These are phyloP conservation scores for Ormosia emarginata DNA, from an alignment of 306 rosid species.

Conservation along the genomic window DNA sequence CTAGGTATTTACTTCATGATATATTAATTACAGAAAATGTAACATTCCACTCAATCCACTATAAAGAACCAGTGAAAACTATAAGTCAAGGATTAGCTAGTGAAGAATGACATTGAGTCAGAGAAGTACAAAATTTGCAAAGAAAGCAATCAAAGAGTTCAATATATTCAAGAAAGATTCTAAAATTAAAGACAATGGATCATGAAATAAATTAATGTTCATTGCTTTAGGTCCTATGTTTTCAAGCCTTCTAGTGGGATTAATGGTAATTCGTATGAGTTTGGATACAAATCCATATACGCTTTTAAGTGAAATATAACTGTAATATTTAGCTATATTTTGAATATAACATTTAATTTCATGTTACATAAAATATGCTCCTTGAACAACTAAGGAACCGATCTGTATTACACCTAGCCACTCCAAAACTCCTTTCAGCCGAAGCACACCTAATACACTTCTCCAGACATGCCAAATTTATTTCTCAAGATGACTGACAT, in stretches of 20 bases:
- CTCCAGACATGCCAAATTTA: background rate
- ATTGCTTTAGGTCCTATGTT: background rate
- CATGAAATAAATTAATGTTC: background rate
- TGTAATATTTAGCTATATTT: background rate
- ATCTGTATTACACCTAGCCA: background rate
- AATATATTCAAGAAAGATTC: background rate
- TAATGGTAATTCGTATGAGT: background rate
- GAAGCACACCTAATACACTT: background rate
- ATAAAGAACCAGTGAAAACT: background rate
- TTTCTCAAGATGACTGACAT: background rate
- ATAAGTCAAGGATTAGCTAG: background rate
- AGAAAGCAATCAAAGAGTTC: background rate
- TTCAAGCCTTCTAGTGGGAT: background rate
- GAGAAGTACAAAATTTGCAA: background rate
- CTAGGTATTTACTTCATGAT: background rate
- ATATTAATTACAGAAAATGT: background rate
- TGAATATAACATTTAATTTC: background rate
- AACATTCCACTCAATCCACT: background rate
- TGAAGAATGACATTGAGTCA: background rate
- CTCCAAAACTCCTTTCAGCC: background rate
- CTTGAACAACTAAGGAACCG: background rate
- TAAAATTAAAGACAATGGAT: background rate
- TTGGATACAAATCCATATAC: background rate
- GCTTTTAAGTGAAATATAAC: background rate
- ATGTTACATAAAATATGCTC: background rate